Base-by-base conservation (phyloP, 352 stramenopile species). In the Phytophthora palmivora region DNA sequence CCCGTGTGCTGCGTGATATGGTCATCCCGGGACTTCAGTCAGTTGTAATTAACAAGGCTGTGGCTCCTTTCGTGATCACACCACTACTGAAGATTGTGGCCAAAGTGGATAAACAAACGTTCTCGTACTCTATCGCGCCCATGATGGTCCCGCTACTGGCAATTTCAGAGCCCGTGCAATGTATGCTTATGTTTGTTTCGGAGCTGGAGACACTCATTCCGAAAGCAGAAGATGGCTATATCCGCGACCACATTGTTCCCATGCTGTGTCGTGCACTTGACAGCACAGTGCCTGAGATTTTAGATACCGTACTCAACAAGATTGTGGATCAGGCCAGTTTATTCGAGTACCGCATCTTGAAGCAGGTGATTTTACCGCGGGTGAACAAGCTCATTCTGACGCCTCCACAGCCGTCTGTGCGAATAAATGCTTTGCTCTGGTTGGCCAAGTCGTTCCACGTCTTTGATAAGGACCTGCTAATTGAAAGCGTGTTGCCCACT, bases 101-200 rank as follows among this genome's bases (percentile, higher is more conserved):
- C 44, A 96, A 94, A 62, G 81, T 94, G 21, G 85, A 94, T 72
- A 96, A 96, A 63, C 78, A 79, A 38, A 94, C 85, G 4, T 94
- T 96, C 46, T 67, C 68, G n/a, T 72, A 83, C 52, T 79, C 79
- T 16, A 91, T 96, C 19, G 83, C 82, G 11, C 82, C 76, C 1
- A 93, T 96, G 85, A 87, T 96, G 78, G 76, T 94, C 34, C 72
- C 82, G 12, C 70, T 96, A 16, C 67, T 96, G 24, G 75, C 76
- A 4, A 96, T 96, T 54, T 81, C 82, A n/a, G 87, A 96, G 63
- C 87, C 87, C 1, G 85, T 94, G 28, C 87, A 96, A 63, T 94
- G 85, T 54, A 96, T 96, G 87, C 84, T 96, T 36, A 96, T 94
- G 85, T 96, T 96, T 41, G 87, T 96, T 10, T 92, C 84, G 26